Evolutionary conservation across 345 rosid species (phyloP).

Genomic region (Eucalyptus cladocalyx): DNA sequence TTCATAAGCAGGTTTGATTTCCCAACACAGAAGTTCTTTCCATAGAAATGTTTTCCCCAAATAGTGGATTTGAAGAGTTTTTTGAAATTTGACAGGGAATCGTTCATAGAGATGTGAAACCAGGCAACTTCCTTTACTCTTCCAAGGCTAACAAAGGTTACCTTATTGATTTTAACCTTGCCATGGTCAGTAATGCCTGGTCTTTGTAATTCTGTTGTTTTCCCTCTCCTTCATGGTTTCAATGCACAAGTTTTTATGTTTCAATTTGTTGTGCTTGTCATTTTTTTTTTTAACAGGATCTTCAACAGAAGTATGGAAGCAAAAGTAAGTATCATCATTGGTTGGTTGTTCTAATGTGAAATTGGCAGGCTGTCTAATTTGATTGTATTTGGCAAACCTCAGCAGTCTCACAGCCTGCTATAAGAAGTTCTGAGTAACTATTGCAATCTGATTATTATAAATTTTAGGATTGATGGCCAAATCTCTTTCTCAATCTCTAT

Average conservation of each 20-base stretch:
- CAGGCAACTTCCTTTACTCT: constrained; percentile 94
- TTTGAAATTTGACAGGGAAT: constrained; percentile 40
- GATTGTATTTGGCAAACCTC: not conserved
- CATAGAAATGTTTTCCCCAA: not conserved
- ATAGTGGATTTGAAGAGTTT: not conserved
- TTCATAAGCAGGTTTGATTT: constrained; percentile 66
- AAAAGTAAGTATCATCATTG: constrained; percentile 30
- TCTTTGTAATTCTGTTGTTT: not conserved
- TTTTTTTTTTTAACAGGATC: constrained; percentile 44
- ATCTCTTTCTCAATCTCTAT: not conserved
- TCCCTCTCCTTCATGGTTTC: not conserved
- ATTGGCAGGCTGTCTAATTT: not conserved
- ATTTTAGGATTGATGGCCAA: not conserved
- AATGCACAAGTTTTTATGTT: not conserved
- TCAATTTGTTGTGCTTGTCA: not conserved
- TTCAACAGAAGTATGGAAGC: constrained; percentile 56
- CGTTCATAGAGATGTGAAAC: constrained; percentile 96
- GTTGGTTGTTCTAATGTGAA: not conserved
- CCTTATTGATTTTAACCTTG: constrained; percentile 95
- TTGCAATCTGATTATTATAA: not conserved
- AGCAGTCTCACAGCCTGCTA: not conserved
- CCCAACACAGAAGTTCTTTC: not conserved
- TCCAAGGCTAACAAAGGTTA: constrained; percentile 64
- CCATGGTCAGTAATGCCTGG: constrained; percentile 51
- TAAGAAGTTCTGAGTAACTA: not conserved